These are phyloP conservation scores for Cardamine occulta DNA, from an alignment of 345 rosid genomes.

Conservation along the genomic window DNA sequence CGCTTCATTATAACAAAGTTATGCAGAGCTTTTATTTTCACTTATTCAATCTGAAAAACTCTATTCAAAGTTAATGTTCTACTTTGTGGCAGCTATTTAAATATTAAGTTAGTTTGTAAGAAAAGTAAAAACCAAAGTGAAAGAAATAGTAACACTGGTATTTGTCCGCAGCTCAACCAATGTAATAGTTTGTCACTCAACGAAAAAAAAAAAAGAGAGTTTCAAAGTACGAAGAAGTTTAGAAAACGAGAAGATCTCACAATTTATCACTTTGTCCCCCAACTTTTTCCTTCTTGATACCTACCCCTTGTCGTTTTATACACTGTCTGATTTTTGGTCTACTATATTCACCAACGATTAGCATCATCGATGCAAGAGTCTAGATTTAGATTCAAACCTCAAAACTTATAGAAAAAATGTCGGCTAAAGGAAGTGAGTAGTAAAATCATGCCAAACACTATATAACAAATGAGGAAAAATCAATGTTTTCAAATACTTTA, in stretches of 20 bases:
- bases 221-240: neutral
- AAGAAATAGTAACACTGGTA: neutral
- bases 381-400: neutral
- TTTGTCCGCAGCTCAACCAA: neutral
- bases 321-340: neutral
- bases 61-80: neutral
- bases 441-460: neutral
- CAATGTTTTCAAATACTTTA: neutral
- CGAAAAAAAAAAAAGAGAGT: neutral
- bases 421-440: neutral
- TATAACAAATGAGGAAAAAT: neutral
- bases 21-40: neutral
- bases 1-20: neutral
- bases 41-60: neutral
- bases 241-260: neutral
- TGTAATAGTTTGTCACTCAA: constrained; percentile 5
- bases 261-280: neutral
- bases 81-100: neutral
- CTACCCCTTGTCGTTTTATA: neutral
- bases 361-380: neutral
- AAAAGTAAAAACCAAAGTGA: neutral
- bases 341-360: neutral
- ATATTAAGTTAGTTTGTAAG: neutral
- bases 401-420: neutral
- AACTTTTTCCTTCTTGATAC: neutral